phyloP scores from a whole-genome alignment of 2,329 filamentous ascomycete species.

The Elsinoe fawcettii region DNA sequence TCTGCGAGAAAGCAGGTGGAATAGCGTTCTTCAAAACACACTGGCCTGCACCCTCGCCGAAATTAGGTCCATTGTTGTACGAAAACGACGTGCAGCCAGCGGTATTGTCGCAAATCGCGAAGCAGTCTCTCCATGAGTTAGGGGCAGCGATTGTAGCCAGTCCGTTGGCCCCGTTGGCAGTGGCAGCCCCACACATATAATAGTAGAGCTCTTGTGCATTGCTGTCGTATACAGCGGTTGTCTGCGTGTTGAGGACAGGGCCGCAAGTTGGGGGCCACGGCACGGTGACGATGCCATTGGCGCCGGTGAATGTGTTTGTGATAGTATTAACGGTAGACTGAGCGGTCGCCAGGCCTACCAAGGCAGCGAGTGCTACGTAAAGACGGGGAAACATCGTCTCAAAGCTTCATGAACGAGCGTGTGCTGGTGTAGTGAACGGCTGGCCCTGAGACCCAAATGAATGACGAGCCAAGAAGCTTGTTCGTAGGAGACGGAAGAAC shows the following conservation, averaged over 20 bases:
- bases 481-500: not conserved
- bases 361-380: not conserved
- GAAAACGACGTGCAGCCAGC: conserved; percentile 9
- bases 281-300: conserved; percentile 8
- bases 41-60: not conserved
- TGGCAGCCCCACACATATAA: conserved; percentile 13
- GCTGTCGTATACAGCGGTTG: conserved; percentile 8
- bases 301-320: conserved; percentile 3
- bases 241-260: not conserved
- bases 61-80: conserved; percentile 7
- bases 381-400: not conserved
- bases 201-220: conserved; percentile 12
- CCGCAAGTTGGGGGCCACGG: conserved; percentile 2
- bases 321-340: conserved; percentile 3
- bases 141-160: conserved; percentile 1
- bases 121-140: conserved; percentile 11
- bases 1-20: not conserved
- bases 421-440: not conserved
- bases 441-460: not conserved
- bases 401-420: not conserved
- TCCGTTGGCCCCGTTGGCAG: not conserved
- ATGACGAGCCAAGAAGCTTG: not conserved
- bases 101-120: conserved; percentile 6
- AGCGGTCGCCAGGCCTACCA: not conserved
- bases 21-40: conserved; percentile 4